Evolutionary conservation across 2,329 filamentous ascomycete genomes (phyloP).

Genomic region (Diaporthe humulicola): DNA sequence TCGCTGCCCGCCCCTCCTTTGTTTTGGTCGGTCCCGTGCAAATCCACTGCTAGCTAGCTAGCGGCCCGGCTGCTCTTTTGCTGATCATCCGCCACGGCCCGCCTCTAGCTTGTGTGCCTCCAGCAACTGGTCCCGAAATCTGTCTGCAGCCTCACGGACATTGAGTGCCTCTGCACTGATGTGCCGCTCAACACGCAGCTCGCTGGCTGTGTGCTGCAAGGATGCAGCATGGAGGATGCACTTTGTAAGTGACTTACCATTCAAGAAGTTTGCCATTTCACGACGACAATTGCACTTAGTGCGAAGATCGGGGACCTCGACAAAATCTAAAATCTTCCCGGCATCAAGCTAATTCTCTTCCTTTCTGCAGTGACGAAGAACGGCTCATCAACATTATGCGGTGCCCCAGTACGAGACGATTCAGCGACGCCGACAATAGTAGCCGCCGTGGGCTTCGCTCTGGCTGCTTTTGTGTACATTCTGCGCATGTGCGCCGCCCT

Average conservation of each 20-base stretch:
- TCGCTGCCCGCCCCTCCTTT: not conserved
- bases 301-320: not conserved
- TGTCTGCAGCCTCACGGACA: slow-evolving; percentile 7
- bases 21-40: not conserved
- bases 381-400: slow-evolving; percentile 9
- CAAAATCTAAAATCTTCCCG: not conserved
- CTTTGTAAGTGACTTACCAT: not conserved
- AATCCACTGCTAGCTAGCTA: slow-evolving; percentile 13
- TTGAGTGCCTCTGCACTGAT: slow-evolving; percentile 17
- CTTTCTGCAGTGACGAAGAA: slow-evolving; percentile 9
- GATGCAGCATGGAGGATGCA: not conserved
- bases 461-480: slow-evolving; percentile 8
- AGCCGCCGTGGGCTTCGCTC: not conserved
- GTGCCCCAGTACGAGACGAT: not conserved
- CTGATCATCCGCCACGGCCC: slow-evolving; percentile 25
- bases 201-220: slow-evolving; percentile 11
- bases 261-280: no score
- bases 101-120: slow-evolving; percentile 23
- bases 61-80: not conserved
- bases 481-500: slow-evolving; percentile 16
- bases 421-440: not conserved
- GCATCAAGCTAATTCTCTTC: not conserved
- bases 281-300: not conserved
- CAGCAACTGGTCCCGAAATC: slow-evolving; percentile 6
- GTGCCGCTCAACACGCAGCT: slow-evolving; percentile 16